Evolutionary conservation across 805 yeast species (phyloP), one percentile per base, ranked within the genome.

Genomic region (Ogataea neopini): DNA sequence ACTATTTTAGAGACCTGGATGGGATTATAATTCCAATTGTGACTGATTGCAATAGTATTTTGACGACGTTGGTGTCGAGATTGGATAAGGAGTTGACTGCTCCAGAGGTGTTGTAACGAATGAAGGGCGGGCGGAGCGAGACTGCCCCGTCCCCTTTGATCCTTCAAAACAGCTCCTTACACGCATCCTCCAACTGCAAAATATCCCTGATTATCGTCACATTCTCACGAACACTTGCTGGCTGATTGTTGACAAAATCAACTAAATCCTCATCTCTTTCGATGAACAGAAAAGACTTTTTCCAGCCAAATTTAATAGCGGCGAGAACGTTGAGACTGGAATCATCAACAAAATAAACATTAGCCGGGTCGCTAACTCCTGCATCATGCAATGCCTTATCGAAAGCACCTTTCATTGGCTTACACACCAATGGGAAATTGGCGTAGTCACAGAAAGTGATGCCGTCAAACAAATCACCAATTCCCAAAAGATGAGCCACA

Each of bases 381-480:
- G 96, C 84, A 40, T 83, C 79, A 7, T 60, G 49, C 67, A 88
- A 73, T n/a, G 86, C 87, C 47, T 73, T 76, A 30, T 77, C 75
- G 61, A 83, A 92, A 58, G 84, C 81, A 45, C 69, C 73, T 15
- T 73, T 69, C 81, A 87, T 88, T n/a, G 99, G 99, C 69, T 92
- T 92, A 70, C 98, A 94, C 26, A 84, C 69, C 48, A 92, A 74
- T 5, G 86, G 84, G 46, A 80, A 81, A 43, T 72, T 60, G 41
- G 81, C 72, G 63, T 94, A 94, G 69, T 94, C 96, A 69, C 99
- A 94, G 67, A 72, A 92, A 1, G 97, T 89, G 56, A 94, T 76
- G 0, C 99, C 99, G 55, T 92, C 98, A 63, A 94, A 91, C 45
- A 89, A 63, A 63, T 91, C 97, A n/a, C 92, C 97, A 23, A 92